phyloP scores from a whole-genome alignment of 2,329 filamentous ascomycete species.

The Knoxdaviesia proteae region DNA sequence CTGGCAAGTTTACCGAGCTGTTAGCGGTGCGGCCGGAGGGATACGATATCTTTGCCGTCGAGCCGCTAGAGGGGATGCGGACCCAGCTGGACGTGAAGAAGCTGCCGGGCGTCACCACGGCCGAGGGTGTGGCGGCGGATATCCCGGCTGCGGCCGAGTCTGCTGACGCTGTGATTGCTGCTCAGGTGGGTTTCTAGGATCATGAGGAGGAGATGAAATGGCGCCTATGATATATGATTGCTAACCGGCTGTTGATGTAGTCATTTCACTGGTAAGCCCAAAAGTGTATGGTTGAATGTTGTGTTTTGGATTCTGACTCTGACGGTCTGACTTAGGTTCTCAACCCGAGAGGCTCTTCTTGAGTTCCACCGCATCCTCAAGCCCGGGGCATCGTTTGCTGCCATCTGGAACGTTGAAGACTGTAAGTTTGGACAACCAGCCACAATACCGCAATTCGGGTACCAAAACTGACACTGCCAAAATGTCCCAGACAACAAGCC shows the following conservation, averaged over 20 bases:
- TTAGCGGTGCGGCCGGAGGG: conserved; percentile 36
- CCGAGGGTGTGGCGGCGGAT: conserved; percentile 34
- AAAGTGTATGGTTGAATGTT: background rate
- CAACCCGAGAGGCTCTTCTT: conserved; percentile 35
- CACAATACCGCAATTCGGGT: background rate
- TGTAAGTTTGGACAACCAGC: conserved; percentile 22
- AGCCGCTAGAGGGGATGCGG: conserved; percentile 47
- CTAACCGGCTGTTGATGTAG: conserved; percentile 9
- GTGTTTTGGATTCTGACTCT: background rate
- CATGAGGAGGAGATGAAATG: background rate
- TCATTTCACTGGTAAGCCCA: conserved; percentile 33
- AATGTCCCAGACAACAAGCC: conserved; percentile 40
- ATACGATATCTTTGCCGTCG: conserved; percentile 39
- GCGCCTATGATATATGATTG: conserved; percentile 1
- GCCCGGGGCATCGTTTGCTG: conserved; percentile 36
- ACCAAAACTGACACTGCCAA: background rate
- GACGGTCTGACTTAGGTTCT: conserved; percentile 33
- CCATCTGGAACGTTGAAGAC: conserved; percentile 59
- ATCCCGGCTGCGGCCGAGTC: conserved; percentile 35
- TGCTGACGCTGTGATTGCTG: conserved; percentile 44
- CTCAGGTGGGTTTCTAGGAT: conserved; percentile 34
- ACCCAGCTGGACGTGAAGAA: conserved; percentile 35
- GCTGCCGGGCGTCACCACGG: conserved; percentile 30
- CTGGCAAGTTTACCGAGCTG: conserved; percentile 48
- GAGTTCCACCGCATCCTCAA: conserved; percentile 48